Evolutionary conservation across 352 stramenopile species (phyloP).

Genomic region (Globisporangium splendens): DNA sequence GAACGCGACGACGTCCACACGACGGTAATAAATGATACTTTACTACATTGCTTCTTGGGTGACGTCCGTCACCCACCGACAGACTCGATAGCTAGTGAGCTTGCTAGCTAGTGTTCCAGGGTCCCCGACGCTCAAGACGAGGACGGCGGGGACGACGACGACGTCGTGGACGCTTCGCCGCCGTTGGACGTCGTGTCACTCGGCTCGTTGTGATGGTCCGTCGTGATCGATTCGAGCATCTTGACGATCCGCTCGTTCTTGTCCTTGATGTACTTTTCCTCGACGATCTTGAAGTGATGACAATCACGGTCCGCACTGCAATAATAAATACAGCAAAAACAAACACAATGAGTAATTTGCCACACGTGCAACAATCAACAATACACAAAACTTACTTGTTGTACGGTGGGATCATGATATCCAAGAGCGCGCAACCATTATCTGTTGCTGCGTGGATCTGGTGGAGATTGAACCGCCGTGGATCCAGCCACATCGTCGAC

Average conservation of each 20-base stretch:
- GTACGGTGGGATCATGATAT: constrained; percentile 87
- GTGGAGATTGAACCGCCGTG: constrained; percentile 78
- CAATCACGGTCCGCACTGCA: constrained; percentile 70
- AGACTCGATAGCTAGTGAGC: too few relatives aligned
- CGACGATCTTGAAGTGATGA: constrained; percentile 72
- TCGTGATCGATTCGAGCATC: constrained; percentile 64
- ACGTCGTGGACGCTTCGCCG: not conserved
- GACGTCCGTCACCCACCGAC: too few relatives aligned
- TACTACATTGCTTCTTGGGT: too few relatives aligned
- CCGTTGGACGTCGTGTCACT: not conserved
- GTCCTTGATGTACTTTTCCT: constrained; percentile 40
- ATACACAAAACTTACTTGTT: constrained; percentile 55
- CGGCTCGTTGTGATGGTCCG: constrained; percentile 64
- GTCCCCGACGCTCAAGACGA: not conserved
- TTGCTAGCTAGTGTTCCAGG: too few relatives aligned
- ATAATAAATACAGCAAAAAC: constrained; percentile 5
- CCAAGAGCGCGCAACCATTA: constrained; percentile 73
- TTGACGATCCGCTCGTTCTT: constrained; percentile 61
- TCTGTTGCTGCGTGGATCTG: constrained; percentile 68
- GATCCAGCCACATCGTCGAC: constrained; percentile 80
- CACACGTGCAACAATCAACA: not conserved
- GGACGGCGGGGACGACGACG: constrained; percentile 1
- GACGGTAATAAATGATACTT: too few relatives aligned
- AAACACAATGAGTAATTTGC: not conserved
- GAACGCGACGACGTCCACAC: too few relatives aligned